phyloP scores from a whole-genome alignment of 2,329 filamentous ascomycete genomes.

The Cyanodermella asteris region DNA sequence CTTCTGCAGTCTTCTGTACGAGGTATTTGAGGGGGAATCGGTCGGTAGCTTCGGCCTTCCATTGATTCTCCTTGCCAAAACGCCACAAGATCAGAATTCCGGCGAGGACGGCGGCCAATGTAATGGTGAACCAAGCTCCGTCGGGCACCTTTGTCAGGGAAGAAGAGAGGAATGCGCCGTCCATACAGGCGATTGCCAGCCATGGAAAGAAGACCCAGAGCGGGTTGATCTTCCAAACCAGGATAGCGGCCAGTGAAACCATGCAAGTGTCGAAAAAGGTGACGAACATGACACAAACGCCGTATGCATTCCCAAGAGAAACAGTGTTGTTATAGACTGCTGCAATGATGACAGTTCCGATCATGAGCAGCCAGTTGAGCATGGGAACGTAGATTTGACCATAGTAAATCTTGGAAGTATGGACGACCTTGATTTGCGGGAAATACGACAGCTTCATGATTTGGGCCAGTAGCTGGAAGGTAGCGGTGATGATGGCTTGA shows the following conservation, averaged over 20 bases:
- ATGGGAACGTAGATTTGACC: constrained; percentile 58
- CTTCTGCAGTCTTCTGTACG: constrained; percentile 2
- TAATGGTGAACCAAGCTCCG: constrained; percentile 58
- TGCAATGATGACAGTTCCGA: constrained; percentile 52
- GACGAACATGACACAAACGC: constrained; percentile 60
- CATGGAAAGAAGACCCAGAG: constrained; percentile 39
- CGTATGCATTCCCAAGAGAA: constrained; percentile 48
- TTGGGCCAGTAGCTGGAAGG: constrained; percentile 49
- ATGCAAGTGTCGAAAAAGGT: constrained; percentile 60
- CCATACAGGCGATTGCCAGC: constrained; percentile 41
- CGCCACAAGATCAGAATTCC: constrained; percentile 52
- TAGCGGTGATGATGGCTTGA: constrained; percentile 57
- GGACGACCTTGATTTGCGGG: constrained; percentile 51
- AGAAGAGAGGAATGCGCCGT: constrained; percentile 48
- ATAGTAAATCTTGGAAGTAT: constrained; percentile 48
- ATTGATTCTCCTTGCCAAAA: constrained; percentile 59
- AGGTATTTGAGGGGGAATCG: constrained; percentile 12
- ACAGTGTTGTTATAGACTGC: constrained; percentile 48
- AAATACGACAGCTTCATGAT: constrained; percentile 56
- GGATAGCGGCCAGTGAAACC: constrained; percentile 46
- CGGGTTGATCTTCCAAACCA: constrained; percentile 46
- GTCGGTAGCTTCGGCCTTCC: constrained; percentile 45
- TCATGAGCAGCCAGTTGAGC: constrained; percentile 57
- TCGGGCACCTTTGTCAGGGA: constrained; percentile 51
- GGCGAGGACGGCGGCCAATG: constrained; percentile 39